phyloP scores from a whole-genome alignment of 805 yeast genomes.

The Wickerhamomyces bisporus region DNA sequence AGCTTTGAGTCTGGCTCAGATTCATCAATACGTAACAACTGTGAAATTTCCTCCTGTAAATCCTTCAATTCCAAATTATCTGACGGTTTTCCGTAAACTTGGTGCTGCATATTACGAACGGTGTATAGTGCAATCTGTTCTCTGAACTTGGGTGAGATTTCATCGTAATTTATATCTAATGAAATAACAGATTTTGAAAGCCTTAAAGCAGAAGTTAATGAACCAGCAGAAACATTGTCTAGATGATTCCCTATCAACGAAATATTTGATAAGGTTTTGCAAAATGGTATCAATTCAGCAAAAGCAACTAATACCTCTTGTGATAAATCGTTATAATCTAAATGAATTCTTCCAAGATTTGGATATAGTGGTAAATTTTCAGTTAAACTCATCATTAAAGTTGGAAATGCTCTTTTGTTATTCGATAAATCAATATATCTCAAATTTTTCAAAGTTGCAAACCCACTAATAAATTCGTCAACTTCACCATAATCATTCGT shows the following conservation, averaged over 20 bases:
- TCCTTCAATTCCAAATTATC: conserved; percentile 42
- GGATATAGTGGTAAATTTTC: conserved; percentile 68
- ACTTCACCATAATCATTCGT: conserved; percentile 28
- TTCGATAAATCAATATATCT: conserved; percentile 74
- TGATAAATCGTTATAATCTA: conserved; percentile 64
- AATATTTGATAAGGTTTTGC: conserved; percentile 57
- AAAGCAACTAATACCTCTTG: conserved; percentile 52
- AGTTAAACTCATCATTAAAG: conserved; percentile 44
- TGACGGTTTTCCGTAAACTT: conserved; percentile 28
- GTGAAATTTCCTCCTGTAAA: conserved; percentile 46
- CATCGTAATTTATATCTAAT: conserved; percentile 57
- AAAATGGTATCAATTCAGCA: conserved; percentile 68
- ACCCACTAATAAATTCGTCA: conserved; percentile 36
- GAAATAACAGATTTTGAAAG: conserved; percentile 58
- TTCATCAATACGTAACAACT: conserved; percentile 35
- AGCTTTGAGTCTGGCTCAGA: conserved; percentile 22
- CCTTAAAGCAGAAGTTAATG: conserved; percentile 63
- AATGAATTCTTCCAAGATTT: conserved; percentile 56
- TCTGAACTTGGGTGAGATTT: conserved; percentile 51
- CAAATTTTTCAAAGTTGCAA: conserved; percentile 52
- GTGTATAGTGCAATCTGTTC: conserved; percentile 71
- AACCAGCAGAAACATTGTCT: conserved; percentile 55
- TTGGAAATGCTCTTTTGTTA: conserved; percentile 66
- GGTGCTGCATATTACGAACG: conserved; percentile 72
- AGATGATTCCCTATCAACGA: conserved; percentile 65